Evolutionary conservation across 2,329 filamentous ascomycete genomes (phyloP).

Genomic region (Microdochium bolleyi): DNA sequence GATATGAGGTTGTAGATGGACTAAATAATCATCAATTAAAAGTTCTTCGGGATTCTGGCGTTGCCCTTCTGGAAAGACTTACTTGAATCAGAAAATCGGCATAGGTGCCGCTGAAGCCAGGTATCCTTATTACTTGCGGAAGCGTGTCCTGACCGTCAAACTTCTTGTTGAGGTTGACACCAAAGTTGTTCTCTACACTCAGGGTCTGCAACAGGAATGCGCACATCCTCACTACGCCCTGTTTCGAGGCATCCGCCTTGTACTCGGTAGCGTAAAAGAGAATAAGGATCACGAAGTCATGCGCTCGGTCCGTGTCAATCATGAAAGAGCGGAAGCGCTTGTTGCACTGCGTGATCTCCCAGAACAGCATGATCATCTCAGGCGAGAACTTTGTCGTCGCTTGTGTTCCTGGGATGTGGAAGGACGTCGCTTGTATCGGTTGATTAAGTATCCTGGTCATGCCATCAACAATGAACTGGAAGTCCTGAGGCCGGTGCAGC

Average conservation of each 20-base stretch:
- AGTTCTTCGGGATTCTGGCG: neutral
- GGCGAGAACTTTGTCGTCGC: constrained; percentile 78
- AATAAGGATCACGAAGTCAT: constrained; percentile 86
- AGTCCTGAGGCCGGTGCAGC: constrained; percentile 88
- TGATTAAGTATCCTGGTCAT: constrained; percentile 91
- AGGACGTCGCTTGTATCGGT: constrained; percentile 79
- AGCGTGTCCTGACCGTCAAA: constrained; percentile 87
- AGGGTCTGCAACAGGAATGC: constrained; percentile 94
- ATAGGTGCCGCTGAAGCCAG: constrained; percentile 82
- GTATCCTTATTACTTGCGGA: constrained; percentile 71
- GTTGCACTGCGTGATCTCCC: constrained; percentile 96
- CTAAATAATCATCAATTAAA: constrained; percentile 30
- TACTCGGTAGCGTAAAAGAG: constrained; percentile 91
- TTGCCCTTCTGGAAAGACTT: constrained; percentile 22
- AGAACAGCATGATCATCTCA: constrained; percentile 95
- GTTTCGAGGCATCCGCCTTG: constrained; percentile 76
- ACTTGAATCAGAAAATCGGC: constrained; percentile 90
- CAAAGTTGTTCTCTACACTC: constrained; percentile 88
- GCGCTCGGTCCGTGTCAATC: constrained; percentile 86
- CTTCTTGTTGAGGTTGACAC: constrained; percentile 76
- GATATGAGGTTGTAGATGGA: constrained; percentile 91
- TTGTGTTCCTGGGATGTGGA: constrained; percentile 81
- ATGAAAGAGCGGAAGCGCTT: constrained; percentile 95
- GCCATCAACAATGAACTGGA: constrained; percentile 93
- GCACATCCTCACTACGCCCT: constrained; percentile 92